These are phyloP conservation scores for Russula ochroleuca DNA, from an alignment of 768 basidiomycete genomes.

Conservation along the genomic window DNA sequence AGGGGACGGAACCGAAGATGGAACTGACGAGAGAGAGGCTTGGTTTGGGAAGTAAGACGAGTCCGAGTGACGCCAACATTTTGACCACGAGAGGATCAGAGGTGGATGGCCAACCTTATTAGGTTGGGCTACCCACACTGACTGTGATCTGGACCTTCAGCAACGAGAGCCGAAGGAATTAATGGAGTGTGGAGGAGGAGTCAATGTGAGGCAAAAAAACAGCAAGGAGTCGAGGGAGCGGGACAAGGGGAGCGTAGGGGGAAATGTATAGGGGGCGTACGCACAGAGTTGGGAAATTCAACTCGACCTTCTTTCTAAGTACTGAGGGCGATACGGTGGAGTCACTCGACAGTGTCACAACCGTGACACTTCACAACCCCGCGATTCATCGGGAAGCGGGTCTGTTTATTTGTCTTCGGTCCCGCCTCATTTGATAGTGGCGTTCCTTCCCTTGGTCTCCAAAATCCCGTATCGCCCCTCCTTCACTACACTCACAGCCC, in stretches of 20 bases:
- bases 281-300: conserved; percentile 27
- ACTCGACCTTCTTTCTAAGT: conserved; percentile 18
- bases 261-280: conserved; percentile 23
- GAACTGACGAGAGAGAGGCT: conserved; percentile 25
- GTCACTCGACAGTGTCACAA: conserved; percentile 35
- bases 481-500: neutral
- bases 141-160: conserved; percentile 32
- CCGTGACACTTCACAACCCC: conserved; percentile 20
- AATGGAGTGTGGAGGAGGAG: conserved; percentile 9
- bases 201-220: neutral
- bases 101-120: conserved; percentile 39
- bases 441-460: conserved; percentile 8
- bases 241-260: conserved; percentile 7
- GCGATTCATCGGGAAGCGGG: conserved; percentile 22
- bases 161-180: conserved; percentile 26
- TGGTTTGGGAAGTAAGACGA: conserved; percentile 31
- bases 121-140: conserved; percentile 41
- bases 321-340: conserved; percentile 29
- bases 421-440: conserved; percentile 26
- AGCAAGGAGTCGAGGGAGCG: conserved; percentile 12
- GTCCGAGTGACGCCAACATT: conserved; percentile 39
- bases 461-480: neutral
- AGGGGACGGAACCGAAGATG: conserved; percentile 25
- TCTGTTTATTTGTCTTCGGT: conserved; percentile 13
- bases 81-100: conserved; percentile 30